Percentiles rank a stretch among this genome's conserved stretches.
Evolutionary conservation across 768 basidiomycete species (phyloP).

Genomic region (Macrolepiota dolichaula): DNA sequence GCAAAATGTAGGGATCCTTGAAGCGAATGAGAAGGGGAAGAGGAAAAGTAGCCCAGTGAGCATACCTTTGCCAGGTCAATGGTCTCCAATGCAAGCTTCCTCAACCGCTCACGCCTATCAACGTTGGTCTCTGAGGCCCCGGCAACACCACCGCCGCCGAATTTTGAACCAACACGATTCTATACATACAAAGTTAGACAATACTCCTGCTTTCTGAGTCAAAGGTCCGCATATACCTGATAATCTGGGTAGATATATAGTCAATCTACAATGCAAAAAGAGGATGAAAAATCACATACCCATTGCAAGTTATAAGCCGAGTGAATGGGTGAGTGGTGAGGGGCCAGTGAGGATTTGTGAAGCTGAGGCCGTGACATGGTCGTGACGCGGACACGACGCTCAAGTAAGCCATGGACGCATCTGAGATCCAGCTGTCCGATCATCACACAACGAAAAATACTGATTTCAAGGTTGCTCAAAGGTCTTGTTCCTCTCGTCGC

Average conservation of each 20-base stretch:
- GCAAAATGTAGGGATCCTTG: conserved; percentile 94
- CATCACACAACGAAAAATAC: conserved; percentile 22
- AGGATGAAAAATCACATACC: conserved; percentile 26
- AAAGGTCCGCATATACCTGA: conserved; percentile 45
- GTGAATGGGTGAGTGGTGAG: neutral
- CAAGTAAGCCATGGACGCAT: conserved; percentile 15
- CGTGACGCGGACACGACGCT: neutral
- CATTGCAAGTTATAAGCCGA: conserved; percentile 21
- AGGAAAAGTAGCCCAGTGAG: neutral
- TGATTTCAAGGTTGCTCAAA: conserved; percentile 3
- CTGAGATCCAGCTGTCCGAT: conserved; percentile 22
- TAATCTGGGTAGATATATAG: conserved; percentile 45
- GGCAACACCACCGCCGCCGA: conserved; percentile 94
- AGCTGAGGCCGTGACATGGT: too few relatives aligned
- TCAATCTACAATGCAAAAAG: neutral
- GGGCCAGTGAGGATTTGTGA: neutral
- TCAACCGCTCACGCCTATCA: conserved; percentile 88
- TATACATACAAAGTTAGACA: conserved; percentile 26
- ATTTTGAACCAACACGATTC: conserved; percentile 96
- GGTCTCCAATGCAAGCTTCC: conserved; percentile 95
- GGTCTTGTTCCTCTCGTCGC: neutral
- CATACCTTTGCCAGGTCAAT: conserved; percentile 95
- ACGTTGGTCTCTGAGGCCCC: conserved; percentile 94
- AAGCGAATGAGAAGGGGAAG: conserved; percentile 7
- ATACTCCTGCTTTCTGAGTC: neutral